Evolutionary conservation across 1,139 yeast species (phyloP), one percentile per base, ranked within the genome.

Genomic region (Saccharomyces hybrid): DNA sequence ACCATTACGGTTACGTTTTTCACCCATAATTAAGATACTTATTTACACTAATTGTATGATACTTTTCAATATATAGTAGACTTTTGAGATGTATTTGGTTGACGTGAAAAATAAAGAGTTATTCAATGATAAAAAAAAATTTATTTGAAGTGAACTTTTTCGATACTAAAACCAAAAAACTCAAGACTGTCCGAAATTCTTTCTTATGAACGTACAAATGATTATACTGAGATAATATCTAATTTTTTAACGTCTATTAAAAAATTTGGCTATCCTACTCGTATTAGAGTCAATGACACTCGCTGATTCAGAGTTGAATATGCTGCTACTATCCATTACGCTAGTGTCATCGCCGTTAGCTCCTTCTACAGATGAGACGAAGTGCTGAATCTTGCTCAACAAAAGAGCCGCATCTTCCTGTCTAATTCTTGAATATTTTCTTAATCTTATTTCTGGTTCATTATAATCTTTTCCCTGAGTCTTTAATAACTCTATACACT

Each of bases 341-440:
- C 29, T 38, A 26, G 38, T 28, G 38, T 47, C 53, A 41, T 53
- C 53, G 25, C 38, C 27, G n/a, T 25, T 34, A 32, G 25, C 20
- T 44, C 34, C 29, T 5, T 27, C 47, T 14, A 5, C 23, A 23
- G 47, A 7, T 25, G 47, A 4, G 14, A 5, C 29, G 9, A n/a
- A 46, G 14, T 54, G 48, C 31, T 56, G 58, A 16, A 64, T 63
- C 60, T 82, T 83, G 28, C 73, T 73, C 27, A 83, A 68, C 55
- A 84, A 67, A 16, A 67, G 62, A 50, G 75, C 69, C 2, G 88
- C 89, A 54, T 77, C 79, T 50, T 82, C 86, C 0, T 83, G 81
- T 57, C 78, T 79, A 49, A 85, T 75, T 48, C 85, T 78, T 56
- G 82, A 82, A 63, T 79, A 85, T 56, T 80, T 80, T 60, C 82